These are phyloP conservation scores for Sonneratia caseolaris DNA, from an alignment of 345 rosid genomes.

Conservation along the genomic window DNA sequence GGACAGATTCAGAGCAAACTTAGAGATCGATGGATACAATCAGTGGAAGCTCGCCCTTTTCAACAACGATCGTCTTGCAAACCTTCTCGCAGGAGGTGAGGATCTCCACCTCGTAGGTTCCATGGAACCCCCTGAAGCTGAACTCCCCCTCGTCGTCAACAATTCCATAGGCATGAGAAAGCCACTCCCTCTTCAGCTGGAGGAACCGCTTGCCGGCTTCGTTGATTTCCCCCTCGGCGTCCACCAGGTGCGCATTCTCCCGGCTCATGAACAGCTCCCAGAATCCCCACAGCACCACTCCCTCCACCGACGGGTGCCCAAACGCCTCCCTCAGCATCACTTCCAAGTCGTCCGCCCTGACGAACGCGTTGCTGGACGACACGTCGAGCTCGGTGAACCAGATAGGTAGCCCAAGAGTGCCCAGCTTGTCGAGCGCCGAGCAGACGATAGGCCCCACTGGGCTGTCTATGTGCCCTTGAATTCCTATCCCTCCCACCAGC, in stretches of 20 bases:
- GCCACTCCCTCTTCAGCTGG: conserved; percentile 68
- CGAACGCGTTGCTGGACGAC: conserved; percentile 57
- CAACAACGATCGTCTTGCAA: conserved; percentile 45
- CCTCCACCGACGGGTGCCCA: conserved; percentile 91
- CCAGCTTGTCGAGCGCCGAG: conserved; percentile 65
- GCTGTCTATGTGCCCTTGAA: conserved; percentile 84
- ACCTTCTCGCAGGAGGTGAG: conserved; percentile 29
- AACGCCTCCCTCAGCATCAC: conserved; percentile 88
- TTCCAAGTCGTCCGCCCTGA: conserved; percentile 92
- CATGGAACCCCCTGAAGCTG: conserved; percentile 73
- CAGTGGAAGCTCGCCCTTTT: conserved; percentile 51
- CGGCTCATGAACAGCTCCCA: conserved; percentile 97
- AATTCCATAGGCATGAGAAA: conserved; percentile 37
- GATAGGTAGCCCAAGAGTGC: conserved; percentile 69
- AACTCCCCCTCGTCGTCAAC: conserved; percentile 49
- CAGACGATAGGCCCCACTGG: conserved; percentile 70
- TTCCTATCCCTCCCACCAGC: conserved; percentile 79
- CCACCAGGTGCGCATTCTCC: conserved; percentile 59
- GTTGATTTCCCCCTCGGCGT: conserved; percentile 86
- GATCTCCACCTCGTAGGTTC: conserved; percentile 53
- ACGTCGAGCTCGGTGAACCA: conserved; percentile 98
- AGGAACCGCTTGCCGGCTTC: conserved; percentile 71
- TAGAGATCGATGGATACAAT: conserved; percentile 42
- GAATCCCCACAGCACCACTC: conserved; percentile 96
- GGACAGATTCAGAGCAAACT: neutral